phyloP scores from a whole-genome alignment of 2,329 filamentous ascomycete genomes.

The Aspergillus oerlinghausenensis region DNA sequence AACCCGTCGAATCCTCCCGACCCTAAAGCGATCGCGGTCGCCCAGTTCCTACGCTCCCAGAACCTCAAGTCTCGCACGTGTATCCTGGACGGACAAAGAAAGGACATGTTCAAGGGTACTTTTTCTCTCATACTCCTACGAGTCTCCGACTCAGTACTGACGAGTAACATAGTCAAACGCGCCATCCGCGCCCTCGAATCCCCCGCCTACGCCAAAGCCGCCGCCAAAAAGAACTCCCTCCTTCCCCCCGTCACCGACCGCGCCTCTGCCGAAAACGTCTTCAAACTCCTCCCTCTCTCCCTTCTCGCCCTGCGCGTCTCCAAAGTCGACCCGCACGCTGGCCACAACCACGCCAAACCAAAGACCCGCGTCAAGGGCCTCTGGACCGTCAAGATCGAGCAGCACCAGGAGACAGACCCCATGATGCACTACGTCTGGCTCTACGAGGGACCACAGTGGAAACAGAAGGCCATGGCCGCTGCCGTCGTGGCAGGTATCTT shows the following conservation, averaged over 20 bases:
- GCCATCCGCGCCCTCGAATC: slow-evolving; percentile 87
- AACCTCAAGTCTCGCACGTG: slow-evolving; percentile 85
- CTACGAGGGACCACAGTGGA: slow-evolving; percentile 90
- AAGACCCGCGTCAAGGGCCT: slow-evolving; percentile 89
- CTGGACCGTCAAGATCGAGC: slow-evolving; percentile 93
- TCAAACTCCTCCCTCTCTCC: slow-evolving; percentile 91
- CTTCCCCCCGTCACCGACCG: slow-evolving; percentile 86
- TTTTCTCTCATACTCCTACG: not conserved
- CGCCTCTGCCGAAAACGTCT: slow-evolving; percentile 82
- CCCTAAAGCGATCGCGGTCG: slow-evolving; percentile 81
- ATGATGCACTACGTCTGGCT: slow-evolving; percentile 91
- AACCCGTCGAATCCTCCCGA: slow-evolving; percentile 63
- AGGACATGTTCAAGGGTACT: slow-evolving; percentile 93
- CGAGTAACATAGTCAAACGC: slow-evolving; percentile 69
- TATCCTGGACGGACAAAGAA: slow-evolving; percentile 91
- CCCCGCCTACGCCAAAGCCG: slow-evolving; percentile 81
- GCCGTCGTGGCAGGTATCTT: slow-evolving; percentile 81
- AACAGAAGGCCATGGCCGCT: slow-evolving; percentile 84
- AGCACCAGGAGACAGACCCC: slow-evolving; percentile 72
- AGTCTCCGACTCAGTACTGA: slow-evolving; percentile 2
- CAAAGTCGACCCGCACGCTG: slow-evolving; percentile 74
- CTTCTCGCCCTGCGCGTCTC: slow-evolving; percentile 86
- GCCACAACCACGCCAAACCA: slow-evolving; percentile 62
- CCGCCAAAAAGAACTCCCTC: slow-evolving; percentile 77
- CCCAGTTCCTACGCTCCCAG: slow-evolving; percentile 78